phyloP scores from a whole-genome alignment of 2,329 filamentous ascomycete genomes.

The Colletotrichum spinosum region DNA sequence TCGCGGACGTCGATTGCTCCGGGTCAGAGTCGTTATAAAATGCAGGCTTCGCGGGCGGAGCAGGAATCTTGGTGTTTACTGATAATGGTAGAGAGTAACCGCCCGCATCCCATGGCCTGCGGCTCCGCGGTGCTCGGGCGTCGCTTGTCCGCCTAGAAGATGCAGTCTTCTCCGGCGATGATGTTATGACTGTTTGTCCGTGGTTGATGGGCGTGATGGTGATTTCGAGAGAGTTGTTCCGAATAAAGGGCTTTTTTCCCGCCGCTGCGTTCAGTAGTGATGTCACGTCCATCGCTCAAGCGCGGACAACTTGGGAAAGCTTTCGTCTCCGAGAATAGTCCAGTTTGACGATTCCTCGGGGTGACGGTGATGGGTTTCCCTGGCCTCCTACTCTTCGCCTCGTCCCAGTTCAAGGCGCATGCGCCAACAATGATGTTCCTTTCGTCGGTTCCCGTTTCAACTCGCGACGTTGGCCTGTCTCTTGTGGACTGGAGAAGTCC shows the following conservation, averaged over 20 bases:
- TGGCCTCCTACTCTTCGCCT: not conserved
- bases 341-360: slow-evolving; percentile 33
- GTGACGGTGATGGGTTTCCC: not conserved
- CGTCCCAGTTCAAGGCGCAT: not conserved
- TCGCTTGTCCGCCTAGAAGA: slow-evolving; percentile 37
- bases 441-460: not conserved
- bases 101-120: slow-evolving; percentile 64
- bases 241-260: slow-evolving; percentile 37
- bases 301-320: slow-evolving; percentile 33
- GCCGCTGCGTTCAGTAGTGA: slow-evolving; percentile 39
- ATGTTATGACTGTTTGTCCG: slow-evolving; percentile 14
- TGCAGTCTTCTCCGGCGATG: slow-evolving; percentile 35
- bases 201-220: slow-evolving; percentile 26
- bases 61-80: slow-evolving; percentile 50
- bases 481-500: not conserved
- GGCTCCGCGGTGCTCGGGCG: slow-evolving; percentile 42
- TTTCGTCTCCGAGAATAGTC: slow-evolving; percentile 30
- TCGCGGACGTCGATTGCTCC: slow-evolving; percentile 39
- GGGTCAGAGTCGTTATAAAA: slow-evolving; percentile 40
- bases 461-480: not conserved
- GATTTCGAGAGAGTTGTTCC: slow-evolving; percentile 30
- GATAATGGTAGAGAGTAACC: slow-evolving; percentile 60
- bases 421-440: not conserved
- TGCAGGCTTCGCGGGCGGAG: slow-evolving; percentile 37
- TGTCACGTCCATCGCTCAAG: slow-evolving; percentile 41